Base-by-base conservation (phyloP, 2,329 filamentous ascomycete genomes). In the Acrocalymma vagum region DNA sequence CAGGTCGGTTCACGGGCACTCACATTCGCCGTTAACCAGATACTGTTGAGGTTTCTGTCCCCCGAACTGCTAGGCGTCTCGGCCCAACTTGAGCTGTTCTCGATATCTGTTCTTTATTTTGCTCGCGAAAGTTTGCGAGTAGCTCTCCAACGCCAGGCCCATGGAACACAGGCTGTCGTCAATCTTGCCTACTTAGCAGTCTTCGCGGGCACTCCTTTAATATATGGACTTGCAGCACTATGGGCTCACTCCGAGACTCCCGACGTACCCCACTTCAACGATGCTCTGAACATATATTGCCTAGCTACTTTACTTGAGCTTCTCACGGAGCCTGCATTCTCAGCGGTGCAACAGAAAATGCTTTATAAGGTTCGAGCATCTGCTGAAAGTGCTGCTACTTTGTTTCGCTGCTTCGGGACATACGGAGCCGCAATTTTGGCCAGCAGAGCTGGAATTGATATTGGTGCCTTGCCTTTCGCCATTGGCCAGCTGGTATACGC, bases 31-130 rank as follows among this genome's bases (percentile, higher is more conserved):
- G 88, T 94, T 64, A 99, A 97, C 72, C 93, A 99, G 70, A 69
- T 95, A 24, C 82, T 99, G 20, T 80, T 99, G 6, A 89, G 93
- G 23, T 93, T 88, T 65, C 76, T 97, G 29, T 95, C 91, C 1
- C 92, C 94, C 0, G 82, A 87, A 43, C 79, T 95, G 0, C 81
- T 99, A 1, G 94, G 93, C 5, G 78, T 95, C 5, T 87, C 92
- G 2, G 87, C 92, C 0, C 94, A 96, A 68, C 80, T 99, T 3
- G 94, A 99, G 60, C 84, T 97, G 1, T 96, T 92, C 69, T 92
- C 93, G 45, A 87, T 95, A 29, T 90, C 91, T 0, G 86, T 95
- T n/a, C 79, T 99, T 1, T 96, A 95, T 70, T 97, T 99, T 62
- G 88, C 94, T 0, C 82, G 94, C 25, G 94, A 99, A 72, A 93